Evolutionary conservation across 2,329 filamentous ascomycete species (phyloP), one percentile per base, ranked within the genome.

Genomic region (Fonsecaea nubica): DNA sequence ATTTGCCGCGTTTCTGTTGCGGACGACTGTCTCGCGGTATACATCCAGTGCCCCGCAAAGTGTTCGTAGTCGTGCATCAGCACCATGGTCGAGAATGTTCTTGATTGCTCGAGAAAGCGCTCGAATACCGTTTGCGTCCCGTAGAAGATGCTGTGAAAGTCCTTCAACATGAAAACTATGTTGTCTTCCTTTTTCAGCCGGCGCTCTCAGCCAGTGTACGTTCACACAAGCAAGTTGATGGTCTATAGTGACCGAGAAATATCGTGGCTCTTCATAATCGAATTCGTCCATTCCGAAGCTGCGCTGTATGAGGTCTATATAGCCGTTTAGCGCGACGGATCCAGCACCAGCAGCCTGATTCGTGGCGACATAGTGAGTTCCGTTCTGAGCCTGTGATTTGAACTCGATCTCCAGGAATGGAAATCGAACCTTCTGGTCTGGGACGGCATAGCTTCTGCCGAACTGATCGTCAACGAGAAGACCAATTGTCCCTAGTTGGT

Each of bases 41-140:
- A 18, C 62, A 62, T 69, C 67, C 38, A 70, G 54, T 56, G 66
- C 59, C 5, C 50, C 30, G 40, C 68, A 65, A 50, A 71, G 52
- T 57, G 40, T 52, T 55, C 30, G 53, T 25, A 70, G 60, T 13
- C 59, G 65, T 42, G 32, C 10, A n/a, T 61, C 52, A 8, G 25
- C 18, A 62, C 57, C 52, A 25, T 66, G 18, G 55, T 70, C 65
- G 25, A 71, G 65, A 33, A 70, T 71, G 57, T 71, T 71, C 60
- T 69, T 71, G 15, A 68, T 61, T 36, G 68, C 66, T 65, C 63
- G 58, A n/a, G 63, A 64, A 63, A 69, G 5, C 15, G 60, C 63
- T 67, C 63, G 65, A 25, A 71, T 56, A 33, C 57, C 56, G 33
- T 64, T 56, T 32, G 32, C 15, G 32, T 71, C 63, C 0, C 38